Percentiles rank a stretch among this genome's conserved stretches.
phyloP scores from a whole-genome alignment of 441 rosid genomes.

The Eutrema salsugineum region DNA sequence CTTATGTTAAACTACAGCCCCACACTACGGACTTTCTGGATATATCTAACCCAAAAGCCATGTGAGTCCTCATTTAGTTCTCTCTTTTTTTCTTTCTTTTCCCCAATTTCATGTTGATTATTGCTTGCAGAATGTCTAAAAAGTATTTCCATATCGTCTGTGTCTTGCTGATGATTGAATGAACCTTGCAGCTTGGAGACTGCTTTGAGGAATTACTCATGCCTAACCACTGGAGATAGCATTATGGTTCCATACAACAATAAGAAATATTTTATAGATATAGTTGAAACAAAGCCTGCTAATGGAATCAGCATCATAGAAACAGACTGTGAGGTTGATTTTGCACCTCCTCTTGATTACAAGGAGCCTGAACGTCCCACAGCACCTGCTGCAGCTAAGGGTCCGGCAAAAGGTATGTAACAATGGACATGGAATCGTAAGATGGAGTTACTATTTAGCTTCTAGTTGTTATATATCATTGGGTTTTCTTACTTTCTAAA shows the following conservation, averaged over 20 bases:
- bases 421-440: background rate
- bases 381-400: slow-evolving; percentile 45
- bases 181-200: slow-evolving; percentile 74
- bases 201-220: slow-evolving; percentile 88
- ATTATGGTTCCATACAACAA: slow-evolving; percentile 97
- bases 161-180: background rate
- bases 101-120: background rate
- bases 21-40: slow-evolving; percentile 86
- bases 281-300: slow-evolving; percentile 87
- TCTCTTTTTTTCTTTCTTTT: background rate
- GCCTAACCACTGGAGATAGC: slow-evolving; percentile 96
- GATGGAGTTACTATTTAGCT: background rate
- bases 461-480: background rate
- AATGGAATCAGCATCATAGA: slow-evolving; percentile 89
- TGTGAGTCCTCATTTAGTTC: slow-evolving; percentile 42
- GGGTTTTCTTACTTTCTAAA: background rate
- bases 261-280: slow-evolving; percentile 90
- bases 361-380: slow-evolving; percentile 82
- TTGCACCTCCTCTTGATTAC: slow-evolving; percentile 96
- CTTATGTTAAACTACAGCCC: slow-evolving; percentile 86
- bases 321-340: slow-evolving; percentile 99
- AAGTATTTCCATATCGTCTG: background rate
- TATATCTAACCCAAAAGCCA: slow-evolving; percentile 93
- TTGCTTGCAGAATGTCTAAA: background rate
- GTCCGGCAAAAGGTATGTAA: slow-evolving; percentile 52